A percentile compares a stretch with the other conserved stretches of the same genome.
phyloP scores from a whole-genome alignment of 495 filamentous ascomycete genomes.

The Copromyces sp. region DNA sequence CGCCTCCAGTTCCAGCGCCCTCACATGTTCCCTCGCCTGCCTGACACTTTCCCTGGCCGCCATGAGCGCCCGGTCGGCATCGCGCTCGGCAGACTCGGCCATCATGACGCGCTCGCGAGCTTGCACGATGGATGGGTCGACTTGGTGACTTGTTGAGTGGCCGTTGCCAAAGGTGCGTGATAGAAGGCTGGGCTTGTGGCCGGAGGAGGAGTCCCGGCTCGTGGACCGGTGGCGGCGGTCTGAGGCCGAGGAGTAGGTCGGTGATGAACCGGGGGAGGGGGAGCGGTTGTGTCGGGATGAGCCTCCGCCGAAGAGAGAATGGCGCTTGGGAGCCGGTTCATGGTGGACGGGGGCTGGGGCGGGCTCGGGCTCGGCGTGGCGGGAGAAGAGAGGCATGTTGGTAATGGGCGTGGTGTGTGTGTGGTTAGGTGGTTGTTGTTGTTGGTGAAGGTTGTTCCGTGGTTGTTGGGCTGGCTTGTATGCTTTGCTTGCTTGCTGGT shows the following conservation, averaged over 20 bases:
- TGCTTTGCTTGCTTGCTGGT: neutral
- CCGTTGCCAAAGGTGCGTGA: constrained; percentile 37
- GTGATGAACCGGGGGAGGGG: constrained; percentile 23
- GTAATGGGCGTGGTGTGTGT: neutral
- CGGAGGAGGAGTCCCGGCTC: constrained; percentile 2
- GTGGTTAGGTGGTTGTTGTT: neutral
- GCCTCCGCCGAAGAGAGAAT: constrained; percentile 29
- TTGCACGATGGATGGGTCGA: constrained; percentile 48
- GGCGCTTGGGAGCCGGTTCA: constrained; percentile 23
- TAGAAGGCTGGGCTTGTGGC: constrained; percentile 23
- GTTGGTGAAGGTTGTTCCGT: neutral
- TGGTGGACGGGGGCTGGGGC: constrained; percentile 13
- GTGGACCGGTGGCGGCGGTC: constrained; percentile 6
- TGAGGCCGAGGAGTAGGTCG: constrained; percentile 18
- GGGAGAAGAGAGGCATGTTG: constrained; percentile 42
- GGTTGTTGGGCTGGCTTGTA: neutral
- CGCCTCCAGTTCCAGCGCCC: constrained; percentile 51
- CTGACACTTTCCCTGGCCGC: constrained; percentile 46
- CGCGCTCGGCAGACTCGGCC: constrained; percentile 50
- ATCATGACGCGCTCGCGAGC: constrained; percentile 47
- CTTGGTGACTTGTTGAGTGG: constrained; percentile 17
- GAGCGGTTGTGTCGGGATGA: constrained; percentile 23
- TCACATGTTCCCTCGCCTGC: constrained; percentile 53
- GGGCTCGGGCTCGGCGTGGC: constrained; percentile 32
- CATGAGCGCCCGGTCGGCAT: constrained; percentile 51